Evolutionary conservation across 208 protist genomes (phyloP).

Genomic region (Leishmania aethiopica): DNA sequence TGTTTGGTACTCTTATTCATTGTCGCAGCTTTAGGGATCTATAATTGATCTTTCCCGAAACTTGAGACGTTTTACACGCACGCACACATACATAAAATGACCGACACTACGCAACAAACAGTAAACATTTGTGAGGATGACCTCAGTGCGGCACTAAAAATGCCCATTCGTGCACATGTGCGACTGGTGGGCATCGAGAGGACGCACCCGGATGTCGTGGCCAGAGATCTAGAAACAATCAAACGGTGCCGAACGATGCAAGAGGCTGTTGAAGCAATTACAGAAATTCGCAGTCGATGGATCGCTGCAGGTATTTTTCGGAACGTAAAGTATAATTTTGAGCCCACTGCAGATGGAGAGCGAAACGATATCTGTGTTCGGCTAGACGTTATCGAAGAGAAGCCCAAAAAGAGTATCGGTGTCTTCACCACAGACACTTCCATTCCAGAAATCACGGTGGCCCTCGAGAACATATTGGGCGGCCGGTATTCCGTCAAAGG

Average conservation of each 20-base stretch:
- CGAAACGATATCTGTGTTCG: slow-evolving; percentile 76
- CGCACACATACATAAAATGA: slow-evolving; percentile 11
- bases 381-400: slow-evolving; percentile 71
- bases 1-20: background rate
- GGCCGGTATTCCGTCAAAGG: slow-evolving; percentile 77
- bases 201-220: slow-evolving; percentile 71
- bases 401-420: slow-evolving; percentile 72
- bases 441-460: slow-evolving; percentile 69
- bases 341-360: slow-evolving; percentile 73
- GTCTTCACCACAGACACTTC: slow-evolving; percentile 87
- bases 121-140: slow-evolving; percentile 64
- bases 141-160: slow-evolving; percentile 39
- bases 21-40: background rate
- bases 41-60: background rate
- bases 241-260: slow-evolving; percentile 68
- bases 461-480: slow-evolving; percentile 78
- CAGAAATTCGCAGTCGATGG: slow-evolving; percentile 62
- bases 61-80: background rate
- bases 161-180: slow-evolving; percentile 73
- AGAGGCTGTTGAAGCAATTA: slow-evolving; percentile 55
- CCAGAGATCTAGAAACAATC: slow-evolving; percentile 73
- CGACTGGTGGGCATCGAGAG: slow-evolving; percentile 52
- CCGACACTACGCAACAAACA: slow-evolving; percentile 1
- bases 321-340: slow-evolving; percentile 81
- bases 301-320: slow-evolving; percentile 67